Conservation (phyloP, 345 rosid species). For the Salix udensis region DNA sequence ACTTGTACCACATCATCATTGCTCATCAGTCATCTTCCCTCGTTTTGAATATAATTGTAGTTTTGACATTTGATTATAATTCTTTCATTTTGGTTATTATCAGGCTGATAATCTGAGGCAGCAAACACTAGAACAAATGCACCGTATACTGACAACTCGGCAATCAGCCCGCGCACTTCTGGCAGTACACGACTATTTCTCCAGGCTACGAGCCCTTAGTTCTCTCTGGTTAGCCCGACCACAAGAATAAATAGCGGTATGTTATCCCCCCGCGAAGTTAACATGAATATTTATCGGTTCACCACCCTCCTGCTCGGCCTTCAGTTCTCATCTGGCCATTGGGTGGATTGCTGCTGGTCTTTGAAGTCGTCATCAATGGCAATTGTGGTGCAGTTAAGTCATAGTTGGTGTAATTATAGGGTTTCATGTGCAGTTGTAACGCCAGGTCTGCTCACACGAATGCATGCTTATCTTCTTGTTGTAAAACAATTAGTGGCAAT, state of each 20-base stretch:
- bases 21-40: background rate
- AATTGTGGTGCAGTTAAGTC: background rate
- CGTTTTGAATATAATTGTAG: background rate
- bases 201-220: constrained; percentile 85
- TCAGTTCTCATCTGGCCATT: background rate
- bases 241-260: constrained; percentile 15
- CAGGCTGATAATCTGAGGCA: constrained; percentile 40
- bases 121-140: constrained; percentile 69
- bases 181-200: constrained; percentile 69
- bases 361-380: background rate
- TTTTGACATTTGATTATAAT: background rate
- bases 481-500: constrained; percentile 24
- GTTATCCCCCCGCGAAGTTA: background rate
- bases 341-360: background rate
- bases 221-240: constrained; percentile 91
- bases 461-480: constrained; percentile 20
- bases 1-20: background rate
- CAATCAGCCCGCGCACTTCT: constrained; percentile 85
- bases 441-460: constrained; percentile 19
- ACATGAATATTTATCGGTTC: background rate
- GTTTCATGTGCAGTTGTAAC: constrained; percentile 15
- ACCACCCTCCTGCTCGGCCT: background rate
- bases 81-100: background rate
- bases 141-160: constrained; percentile 55
- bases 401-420: constrained; percentile 22